Evolutionary conservation across 1,284 basidiomycete species (phyloP).

Genomic region (Malassezia pachydermatis): DNA sequence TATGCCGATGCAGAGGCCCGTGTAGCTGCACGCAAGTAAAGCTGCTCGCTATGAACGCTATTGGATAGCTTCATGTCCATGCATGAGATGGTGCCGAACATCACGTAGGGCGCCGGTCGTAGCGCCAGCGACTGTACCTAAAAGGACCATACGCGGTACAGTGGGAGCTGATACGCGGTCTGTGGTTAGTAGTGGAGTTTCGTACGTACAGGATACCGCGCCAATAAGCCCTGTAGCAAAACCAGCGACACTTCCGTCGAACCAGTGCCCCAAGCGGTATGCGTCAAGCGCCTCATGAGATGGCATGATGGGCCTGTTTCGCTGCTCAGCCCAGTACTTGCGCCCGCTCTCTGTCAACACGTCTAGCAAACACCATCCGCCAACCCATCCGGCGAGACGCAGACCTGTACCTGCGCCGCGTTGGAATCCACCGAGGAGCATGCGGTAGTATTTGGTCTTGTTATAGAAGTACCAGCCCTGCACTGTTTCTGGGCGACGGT

Average conservation of each 20-base stretch:
- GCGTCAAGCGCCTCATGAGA: slow-evolving; percentile 6
- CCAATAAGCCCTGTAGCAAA: slow-evolving; percentile 22
- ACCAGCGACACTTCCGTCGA: slow-evolving; percentile 32
- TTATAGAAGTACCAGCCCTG: slow-evolving; percentile 49
- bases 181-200: not conserved
- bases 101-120: slow-evolving; percentile 15
- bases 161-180: slow-evolving; percentile 7
- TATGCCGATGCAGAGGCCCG: slow-evolving; percentile 22
- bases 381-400: slow-evolving; percentile 30
- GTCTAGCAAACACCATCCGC: slow-evolving; percentile 32
- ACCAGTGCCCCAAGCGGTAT: slow-evolving; percentile 31
- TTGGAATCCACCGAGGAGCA: slow-evolving; percentile 32
- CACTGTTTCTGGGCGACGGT: slow-evolving; percentile 40
- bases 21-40: not conserved
- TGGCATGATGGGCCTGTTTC: not conserved
- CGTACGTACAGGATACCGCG: slow-evolving; percentile 21
- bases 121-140: slow-evolving; percentile 14
- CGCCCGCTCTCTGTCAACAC: slow-evolving; percentile 8
- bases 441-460: slow-evolving; percentile 47
- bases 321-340: not conserved
- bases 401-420: slow-evolving; percentile 30
- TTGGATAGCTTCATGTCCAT: not conserved
- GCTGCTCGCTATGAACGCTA: not conserved
- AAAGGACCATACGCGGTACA: slow-evolving; percentile 8
- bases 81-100: slow-evolving; percentile 6